A percentile compares a stretch with the other conserved stretches of the same genome.
Evolutionary conservation across 129 eudicot genomes (phyloP).

Genomic region (Silybum marianum): DNA sequence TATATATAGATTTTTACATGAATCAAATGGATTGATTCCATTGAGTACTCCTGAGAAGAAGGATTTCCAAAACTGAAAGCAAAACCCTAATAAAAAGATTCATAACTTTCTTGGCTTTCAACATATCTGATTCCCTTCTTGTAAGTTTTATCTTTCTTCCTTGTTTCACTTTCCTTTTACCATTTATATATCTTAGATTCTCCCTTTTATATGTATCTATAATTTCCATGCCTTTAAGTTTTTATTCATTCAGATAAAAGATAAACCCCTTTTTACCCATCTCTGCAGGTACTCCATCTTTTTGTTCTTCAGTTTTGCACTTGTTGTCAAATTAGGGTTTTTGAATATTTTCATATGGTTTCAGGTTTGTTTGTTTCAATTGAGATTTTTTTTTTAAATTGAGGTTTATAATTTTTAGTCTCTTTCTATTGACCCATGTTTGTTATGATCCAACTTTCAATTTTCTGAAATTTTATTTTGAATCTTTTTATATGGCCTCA

Average conservation of each 20-base stretch:
- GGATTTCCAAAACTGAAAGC: constrained; percentile 29
- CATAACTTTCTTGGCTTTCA: constrained; percentile 43
- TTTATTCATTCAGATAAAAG: constrained; percentile 24
- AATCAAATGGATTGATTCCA: constrained; percentile 34
- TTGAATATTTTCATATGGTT: neutral
- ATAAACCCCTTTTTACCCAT: constrained; percentile 20
- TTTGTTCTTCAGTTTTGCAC: constrained; percentile 8
- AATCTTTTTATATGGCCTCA: neutral
- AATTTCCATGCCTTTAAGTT: constrained; percentile 24
- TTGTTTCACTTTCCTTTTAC: constrained; percentile 22
- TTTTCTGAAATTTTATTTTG: neutral
- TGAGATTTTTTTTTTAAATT: neutral
- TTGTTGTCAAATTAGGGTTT: constrained; percentile 7
- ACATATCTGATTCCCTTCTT: constrained; percentile 77
- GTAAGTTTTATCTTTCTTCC: constrained; percentile 68
- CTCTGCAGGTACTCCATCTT: constrained; percentile 28
- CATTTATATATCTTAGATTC: constrained; percentile 33
- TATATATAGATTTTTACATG: neutral
- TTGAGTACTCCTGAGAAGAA: constrained; percentile 23
- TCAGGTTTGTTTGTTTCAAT: neutral
- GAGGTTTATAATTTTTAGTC: too few species aligned
- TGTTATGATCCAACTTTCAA: too few species aligned
- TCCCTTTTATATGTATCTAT: neutral
- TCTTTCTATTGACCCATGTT: too few species aligned
- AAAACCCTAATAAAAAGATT: constrained; percentile 35